These are phyloP conservation scores for Hyparrhenia diplandra DNA, from an alignment of 176 grass and related monocot species.

Conservation along the genomic window DNA sequence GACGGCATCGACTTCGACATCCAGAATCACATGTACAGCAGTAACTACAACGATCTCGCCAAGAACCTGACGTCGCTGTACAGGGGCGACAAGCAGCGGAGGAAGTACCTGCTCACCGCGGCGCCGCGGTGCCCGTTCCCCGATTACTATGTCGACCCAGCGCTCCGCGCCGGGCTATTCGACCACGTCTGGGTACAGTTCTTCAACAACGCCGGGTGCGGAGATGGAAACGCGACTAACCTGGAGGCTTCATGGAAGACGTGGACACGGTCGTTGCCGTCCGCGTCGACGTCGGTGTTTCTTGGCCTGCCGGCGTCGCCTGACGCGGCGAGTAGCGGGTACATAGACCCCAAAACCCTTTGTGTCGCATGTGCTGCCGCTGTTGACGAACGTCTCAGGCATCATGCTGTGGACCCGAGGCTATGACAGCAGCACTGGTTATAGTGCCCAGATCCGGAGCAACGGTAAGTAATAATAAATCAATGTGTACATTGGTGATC, in stretches of 20 bases:
- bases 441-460: slow-evolving; percentile 3
- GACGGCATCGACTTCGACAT: slow-evolving; percentile 55
- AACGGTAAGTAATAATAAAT: too few relatives aligned
- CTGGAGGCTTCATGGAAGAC: background rate
- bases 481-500: too few relatives aligned
- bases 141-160: background rate
- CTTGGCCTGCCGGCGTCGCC: slow-evolving; percentile 32
- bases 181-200: slow-evolving; percentile 56
- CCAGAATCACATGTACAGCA: background rate
- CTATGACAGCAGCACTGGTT: background rate
- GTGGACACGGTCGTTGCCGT: background rate
- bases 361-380: slow-evolving; percentile 20
- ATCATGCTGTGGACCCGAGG: slow-evolving; percentile 47
- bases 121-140: slow-evolving; percentile 45
- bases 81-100: background rate
- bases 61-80: background rate
- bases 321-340: background rate
- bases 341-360: background rate
- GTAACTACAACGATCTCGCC: background rate
- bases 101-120: slow-evolving; percentile 13
- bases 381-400: background rate
- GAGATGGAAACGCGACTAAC: background rate
- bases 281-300: slow-evolving; percentile 6
- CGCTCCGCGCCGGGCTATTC: slow-evolving; percentile 35
- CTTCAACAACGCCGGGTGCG: slow-evolving; percentile 25